Percentiles rank a stretch among this genome's conserved stretches.
These are phyloP conservation scores for Pelargonium nanum DNA, from an alignment of 345 rosid genomes.

Conservation along the genomic window DNA sequence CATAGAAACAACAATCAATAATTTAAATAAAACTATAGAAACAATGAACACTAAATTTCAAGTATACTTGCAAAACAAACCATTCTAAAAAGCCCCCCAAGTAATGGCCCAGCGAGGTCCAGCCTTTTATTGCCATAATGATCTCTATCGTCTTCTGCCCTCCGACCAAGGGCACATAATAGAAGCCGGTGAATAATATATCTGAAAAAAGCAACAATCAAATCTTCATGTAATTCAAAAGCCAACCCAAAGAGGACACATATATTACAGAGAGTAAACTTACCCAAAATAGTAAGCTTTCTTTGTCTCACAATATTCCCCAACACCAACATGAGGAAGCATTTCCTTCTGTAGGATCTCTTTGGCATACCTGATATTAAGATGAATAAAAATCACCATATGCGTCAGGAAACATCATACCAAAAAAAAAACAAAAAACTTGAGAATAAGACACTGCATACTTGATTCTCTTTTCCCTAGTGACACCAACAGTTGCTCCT, in stretches of 20 bases:
- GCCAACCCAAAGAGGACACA: conserved; percentile 1
- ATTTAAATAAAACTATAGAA: conserved; percentile 8
- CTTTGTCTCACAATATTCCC: conserved; percentile 86
- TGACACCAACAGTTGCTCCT: conserved; percentile 94
- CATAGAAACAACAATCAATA: conserved; percentile 5
- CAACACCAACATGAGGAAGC: conserved; percentile 97
- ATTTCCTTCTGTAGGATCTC: conserved; percentile 98
- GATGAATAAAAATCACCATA: conserved; percentile 12
- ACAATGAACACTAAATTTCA: background rate
- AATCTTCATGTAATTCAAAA: conserved; percentile 1
- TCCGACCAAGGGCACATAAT: conserved; percentile 85
- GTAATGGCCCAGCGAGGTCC: conserved; percentile 98
- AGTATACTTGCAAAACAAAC: conserved; percentile 27
- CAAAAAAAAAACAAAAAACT: background rate
- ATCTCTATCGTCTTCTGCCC: conserved; percentile 97
- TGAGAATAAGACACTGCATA: conserved; percentile 24
- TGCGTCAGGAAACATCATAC: conserved; percentile 15
- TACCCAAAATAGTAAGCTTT: conserved; percentile 98
- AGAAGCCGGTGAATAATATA: conserved; percentile 88
- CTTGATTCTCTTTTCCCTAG: conserved; percentile 93
- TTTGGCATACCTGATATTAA: conserved; percentile 68
- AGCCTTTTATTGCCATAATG: conserved; percentile 99
- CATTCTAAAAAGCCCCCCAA: conserved; percentile 96
- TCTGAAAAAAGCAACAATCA: conserved; percentile 26
- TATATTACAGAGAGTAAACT: conserved; percentile 7